Base-by-base conservation (phyloP, 129 eudicot genomes). In the Lonicera japonica region DNA sequence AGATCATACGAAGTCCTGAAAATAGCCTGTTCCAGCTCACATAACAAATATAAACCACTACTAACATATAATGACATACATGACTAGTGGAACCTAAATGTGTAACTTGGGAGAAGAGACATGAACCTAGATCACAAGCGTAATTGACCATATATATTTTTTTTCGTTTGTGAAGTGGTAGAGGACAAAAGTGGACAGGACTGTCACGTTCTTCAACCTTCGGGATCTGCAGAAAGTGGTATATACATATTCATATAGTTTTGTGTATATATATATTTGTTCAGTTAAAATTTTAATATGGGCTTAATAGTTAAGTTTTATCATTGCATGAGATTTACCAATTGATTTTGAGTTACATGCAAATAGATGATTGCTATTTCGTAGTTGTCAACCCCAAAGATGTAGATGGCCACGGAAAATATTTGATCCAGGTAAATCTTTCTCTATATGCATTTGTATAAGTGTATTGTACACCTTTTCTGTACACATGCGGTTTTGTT, bases 311-410 rank as follows among this genome's bases (percentile, higher is more conserved):
- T 46, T 10, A 21, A 48, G 5, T 25, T 54, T 22, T 54, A 64
- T 17, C 29, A 43, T 22, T 64, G 8, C n/a, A 17, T 51, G 25
- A 11, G 46, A 18, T 20, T 58, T 61, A 47, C 47, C 53, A 73
- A 21, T 21, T 41, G 51, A 56, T 5, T n/a, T 45, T 63, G 56
- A 5, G 56, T 60, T 50, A 52, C 36, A 48, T 60, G 9, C n/a
- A 56, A 70, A 55, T 67, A 79, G 88, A 78, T 68, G 70, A 71
- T 58, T 79, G 73, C 69, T 55, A 54, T 61, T 84, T 91, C 41
- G 69, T 81, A 80, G 80, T 91, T 45, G 76, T 86, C 50, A 84
- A 84, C 74, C 88, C 94, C 5, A 87, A 82, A 80, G 88, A 91
- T 68, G 72, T 74, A 23, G 95, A 77, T 58, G 77, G 19, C 20